These are phyloP conservation scores for Lactarius sp. DNA, from an alignment of 768 basidiomycete genomes.

Conservation along the genomic window DNA sequence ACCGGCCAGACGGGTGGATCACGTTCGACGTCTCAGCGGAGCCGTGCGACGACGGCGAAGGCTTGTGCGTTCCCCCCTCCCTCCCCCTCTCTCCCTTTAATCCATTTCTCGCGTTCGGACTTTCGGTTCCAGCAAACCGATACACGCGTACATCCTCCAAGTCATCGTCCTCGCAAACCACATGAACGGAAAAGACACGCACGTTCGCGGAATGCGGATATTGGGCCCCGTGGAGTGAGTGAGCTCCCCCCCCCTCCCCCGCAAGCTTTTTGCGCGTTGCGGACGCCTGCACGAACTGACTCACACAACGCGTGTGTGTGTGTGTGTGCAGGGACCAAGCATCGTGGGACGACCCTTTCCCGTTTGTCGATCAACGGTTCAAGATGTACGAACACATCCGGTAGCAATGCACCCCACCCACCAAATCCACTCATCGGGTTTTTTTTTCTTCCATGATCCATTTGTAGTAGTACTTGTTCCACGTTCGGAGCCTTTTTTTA, in stretches of 20 bases:
- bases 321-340: constrained; percentile 33
- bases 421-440: neutral
- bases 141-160: constrained; percentile 87
- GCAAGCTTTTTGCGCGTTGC: neutral
- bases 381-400: constrained; percentile 27
- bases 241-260: neutral
- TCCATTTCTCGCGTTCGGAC: neutral
- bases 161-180: constrained; percentile 89
- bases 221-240: constrained; percentile 80
- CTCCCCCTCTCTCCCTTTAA: too few relatives aligned
- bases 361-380: constrained; percentile 24
- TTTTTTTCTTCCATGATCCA: neutral
- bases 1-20: constrained; percentile 94
- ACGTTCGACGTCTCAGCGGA: constrained; percentile 81
- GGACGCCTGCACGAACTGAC: neutral
- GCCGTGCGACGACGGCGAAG: constrained; percentile 71
- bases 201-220: constrained; percentile 87
- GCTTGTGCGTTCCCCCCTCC: constrained; percentile 53
- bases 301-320: too few relatives aligned
- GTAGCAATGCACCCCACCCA: neutral
- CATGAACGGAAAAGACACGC: constrained; percentile 98
- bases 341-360: constrained; percentile 26
- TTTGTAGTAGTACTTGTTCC: neutral
- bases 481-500: neutral
- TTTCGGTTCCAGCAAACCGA: constrained; percentile 59